Evolutionary conservation across 495 filamentous ascomycete genomes (phyloP), one percentile per base, ranked within the genome.

Genomic region (Penicillium pulvis): DNA sequence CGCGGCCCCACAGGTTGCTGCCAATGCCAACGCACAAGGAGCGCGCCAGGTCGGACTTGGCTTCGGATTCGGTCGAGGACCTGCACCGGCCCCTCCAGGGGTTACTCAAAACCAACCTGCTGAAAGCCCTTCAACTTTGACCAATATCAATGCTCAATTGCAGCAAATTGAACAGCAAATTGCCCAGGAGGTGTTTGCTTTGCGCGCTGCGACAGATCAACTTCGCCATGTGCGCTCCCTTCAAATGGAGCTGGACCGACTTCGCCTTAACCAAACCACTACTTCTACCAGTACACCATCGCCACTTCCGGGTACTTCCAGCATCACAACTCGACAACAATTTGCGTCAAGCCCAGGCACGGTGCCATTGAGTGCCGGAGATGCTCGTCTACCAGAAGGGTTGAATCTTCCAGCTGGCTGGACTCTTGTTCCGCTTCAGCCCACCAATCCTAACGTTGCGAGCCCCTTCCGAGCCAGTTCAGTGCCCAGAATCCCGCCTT

Each of bases 321-420:
- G 57, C 31, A 45, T 69, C 17, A 50, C 12, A 41, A 12, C 57
- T 19, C 63, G 65, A 36, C 63, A 66, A 53, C 67, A 74, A 57
- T 71, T 73, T 44, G 54, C 72, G 12, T 55, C 76, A n/a, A 67
- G 64, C 55, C 71, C 73, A 14, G 57, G 59, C 4, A 55, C 69
- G 11, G 62, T 71, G 39, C 71, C 84, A 8, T 79, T 92, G 55
- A 77, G 80, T 23, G 72, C 88, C 14, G 89, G 87, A 19, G 87
- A 90, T 65, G 67, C 83, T 23, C 84, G 88, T 43, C 75, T 93
- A 19, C 90, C 90, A 3, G 82, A 86, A 41, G 90, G 91, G 9
- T 76, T 93, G 14, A 82, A 73, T 12, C 83, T 95, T 30, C 91
- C 91, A 2, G 77, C 81, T 42, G 90, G 90, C 7, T 95, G 90